These are phyloP conservation scores for Agrocybe praecox DNA, from an alignment of 768 basidiomycete species.

Conservation along the genomic window DNA sequence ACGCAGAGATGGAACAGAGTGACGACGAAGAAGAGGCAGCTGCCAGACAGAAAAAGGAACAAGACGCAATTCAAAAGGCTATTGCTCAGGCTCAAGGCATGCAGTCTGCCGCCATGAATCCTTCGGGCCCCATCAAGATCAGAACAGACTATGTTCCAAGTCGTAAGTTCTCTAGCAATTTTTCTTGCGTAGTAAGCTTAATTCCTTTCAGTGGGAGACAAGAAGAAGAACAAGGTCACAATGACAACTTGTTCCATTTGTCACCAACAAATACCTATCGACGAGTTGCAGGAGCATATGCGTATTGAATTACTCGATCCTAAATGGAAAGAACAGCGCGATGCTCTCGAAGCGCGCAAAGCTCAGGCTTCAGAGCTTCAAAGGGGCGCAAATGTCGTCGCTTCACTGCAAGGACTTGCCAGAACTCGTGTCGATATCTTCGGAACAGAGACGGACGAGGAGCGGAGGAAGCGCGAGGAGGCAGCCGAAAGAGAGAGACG, in stretches of 20 bases:
- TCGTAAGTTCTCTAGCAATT: conserved; percentile 46
- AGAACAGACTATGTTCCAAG: conserved; percentile 96
- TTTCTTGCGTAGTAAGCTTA: conserved; percentile 1
- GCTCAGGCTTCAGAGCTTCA: conserved; percentile 87
- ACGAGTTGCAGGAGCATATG: conserved; percentile 97
- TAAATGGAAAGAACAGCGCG: conserved; percentile 96
- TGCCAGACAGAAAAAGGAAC: conserved; percentile 67
- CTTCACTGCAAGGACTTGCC: conserved; percentile 91
- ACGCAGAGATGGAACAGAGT: conserved; percentile 84
- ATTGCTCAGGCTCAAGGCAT: conserved; percentile 78
- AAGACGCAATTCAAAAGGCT: conserved; percentile 70
- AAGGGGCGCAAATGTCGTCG: conserved; percentile 90
- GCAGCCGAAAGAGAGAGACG: conserved; percentile 81
- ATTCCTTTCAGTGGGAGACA: conserved; percentile 46
- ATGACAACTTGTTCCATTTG: conserved; percentile 92
- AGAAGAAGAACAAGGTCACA: conserved; percentile 63
- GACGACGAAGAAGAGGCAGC: conserved; percentile 75
- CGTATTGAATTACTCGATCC: conserved; percentile 98
- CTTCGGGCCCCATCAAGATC: conserved; percentile 88
- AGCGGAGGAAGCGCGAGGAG: conserved; percentile 83
- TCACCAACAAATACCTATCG: conserved; percentile 94
- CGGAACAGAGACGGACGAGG: conserved; percentile 92
- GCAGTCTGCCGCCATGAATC: conserved; percentile 74
- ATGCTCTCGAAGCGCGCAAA: conserved; percentile 85
- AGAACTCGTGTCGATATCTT: conserved; percentile 98